A percentile compares a stretch with the other conserved stretches of the same genome.
Evolutionary conservation across 192 early-diverging fungal genomes (phyloP).

Genomic region (Entophlyctis luteolus): DNA sequence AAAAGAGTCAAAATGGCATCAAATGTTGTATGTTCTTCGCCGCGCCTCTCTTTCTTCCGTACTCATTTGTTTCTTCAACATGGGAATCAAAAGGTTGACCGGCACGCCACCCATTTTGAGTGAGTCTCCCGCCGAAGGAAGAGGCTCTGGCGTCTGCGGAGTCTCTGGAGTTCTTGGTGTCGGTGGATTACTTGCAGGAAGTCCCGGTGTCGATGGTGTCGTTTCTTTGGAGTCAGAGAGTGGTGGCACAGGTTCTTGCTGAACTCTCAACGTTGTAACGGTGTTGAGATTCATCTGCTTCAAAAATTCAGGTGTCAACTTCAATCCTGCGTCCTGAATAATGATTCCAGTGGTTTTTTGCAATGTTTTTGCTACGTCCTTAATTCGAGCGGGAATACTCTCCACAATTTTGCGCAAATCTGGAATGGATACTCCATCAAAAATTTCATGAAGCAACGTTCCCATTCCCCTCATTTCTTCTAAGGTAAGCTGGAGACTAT

Average conservation of each 20-base stretch:
- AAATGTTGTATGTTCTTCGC: conserved; percentile 4
- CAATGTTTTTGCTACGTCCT: conserved; percentile 42
- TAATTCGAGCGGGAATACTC: conserved; percentile 44
- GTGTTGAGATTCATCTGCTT: conserved; percentile 34
- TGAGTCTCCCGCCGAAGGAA: conserved; percentile 11
- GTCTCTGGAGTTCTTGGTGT: conserved; percentile 10
- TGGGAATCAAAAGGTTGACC: conserved; percentile 38
- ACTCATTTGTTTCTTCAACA: conserved; percentile 36
- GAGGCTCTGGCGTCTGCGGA: conserved; percentile 21
- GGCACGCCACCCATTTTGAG: conserved; percentile 44
- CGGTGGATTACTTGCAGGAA: neutral
- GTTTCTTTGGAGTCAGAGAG: neutral
- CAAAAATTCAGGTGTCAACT: conserved; percentile 50
- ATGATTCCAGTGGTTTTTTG: conserved; percentile 48
- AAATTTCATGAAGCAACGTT: conserved; percentile 33
- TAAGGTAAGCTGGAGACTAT: conserved; percentile 44
- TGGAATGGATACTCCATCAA: conserved; percentile 34
- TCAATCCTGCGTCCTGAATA: conserved; percentile 43
- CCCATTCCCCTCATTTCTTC: conserved; percentile 45
- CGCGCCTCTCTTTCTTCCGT: conserved; percentile 12
- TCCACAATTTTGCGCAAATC: conserved; percentile 42
- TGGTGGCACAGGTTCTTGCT: neutral
- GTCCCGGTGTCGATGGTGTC: neutral
- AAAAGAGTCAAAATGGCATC: neutral
- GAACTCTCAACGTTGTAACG: neutral